A percentile compares a stretch with the other conserved stretches of the same genome.
These are phyloP conservation scores for Uronychia setigera DNA, from an alignment of 73 alveolate species.

Conservation along the genomic window DNA sequence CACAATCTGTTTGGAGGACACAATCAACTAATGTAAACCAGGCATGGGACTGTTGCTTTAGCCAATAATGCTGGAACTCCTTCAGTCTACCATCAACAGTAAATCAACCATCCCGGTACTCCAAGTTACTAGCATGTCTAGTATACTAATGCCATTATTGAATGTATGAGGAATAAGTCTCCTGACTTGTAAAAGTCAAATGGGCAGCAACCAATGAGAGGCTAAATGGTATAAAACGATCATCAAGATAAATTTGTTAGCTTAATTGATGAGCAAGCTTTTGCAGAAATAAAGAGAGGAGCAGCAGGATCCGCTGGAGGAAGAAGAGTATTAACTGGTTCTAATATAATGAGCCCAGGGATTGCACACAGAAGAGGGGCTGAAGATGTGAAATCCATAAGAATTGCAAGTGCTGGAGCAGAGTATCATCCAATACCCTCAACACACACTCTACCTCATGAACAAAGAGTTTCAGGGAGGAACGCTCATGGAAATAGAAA, in stretches of 20 bases:
- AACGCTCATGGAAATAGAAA: neutral
- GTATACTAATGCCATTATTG: neutral
- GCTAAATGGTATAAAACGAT: neutral
- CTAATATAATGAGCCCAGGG: neutral
- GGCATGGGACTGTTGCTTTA: neutral
- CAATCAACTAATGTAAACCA: neutral
- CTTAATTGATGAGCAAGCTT: neutral
- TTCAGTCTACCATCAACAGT: neutral
- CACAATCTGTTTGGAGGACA: neutral
- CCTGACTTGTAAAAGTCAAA: neutral
- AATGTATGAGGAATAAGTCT: neutral
- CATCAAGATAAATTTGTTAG: neutral
- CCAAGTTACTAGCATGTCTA: neutral
- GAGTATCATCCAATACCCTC: neutral
- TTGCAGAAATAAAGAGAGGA: neutral
- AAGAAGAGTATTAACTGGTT: neutral
- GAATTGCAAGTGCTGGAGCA: slow-evolving; percentile 1
- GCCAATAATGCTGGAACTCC: neutral
- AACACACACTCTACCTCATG: neutral
- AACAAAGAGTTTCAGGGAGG: neutral
- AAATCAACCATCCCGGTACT: neutral
- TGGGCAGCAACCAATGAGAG: neutral
- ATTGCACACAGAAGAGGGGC: neutral
- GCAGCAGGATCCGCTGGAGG: neutral
- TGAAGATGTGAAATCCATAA: neutral